Base-by-base conservation (phyloP, 352 stramenopile genomes). In the Lagenidium giganteum region DNA sequence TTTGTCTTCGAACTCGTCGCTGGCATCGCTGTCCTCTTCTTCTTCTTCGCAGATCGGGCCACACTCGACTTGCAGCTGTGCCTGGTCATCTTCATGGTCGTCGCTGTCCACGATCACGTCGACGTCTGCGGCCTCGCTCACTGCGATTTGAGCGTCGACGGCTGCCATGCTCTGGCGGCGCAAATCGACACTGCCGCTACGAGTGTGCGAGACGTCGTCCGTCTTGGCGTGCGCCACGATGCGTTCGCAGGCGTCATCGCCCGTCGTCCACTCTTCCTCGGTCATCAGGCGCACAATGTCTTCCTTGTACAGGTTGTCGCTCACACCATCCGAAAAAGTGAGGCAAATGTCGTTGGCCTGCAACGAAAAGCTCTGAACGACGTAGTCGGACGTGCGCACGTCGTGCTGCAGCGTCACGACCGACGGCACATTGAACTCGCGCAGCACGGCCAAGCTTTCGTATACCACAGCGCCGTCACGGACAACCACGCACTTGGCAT, bases 291-390 rank as follows among this genome's bases (percentile, higher is more conserved):
- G 46, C 9, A 69, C 42, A 25, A 92, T 66, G 35, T 92, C 76
- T 29, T 87, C 70, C 42, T 86, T 85, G 61, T 87, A 92, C 21
- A 92, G 28, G 40, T 92, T 92, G 44, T 92, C 80, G 44, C 67
- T 73, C 28, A 92, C 34, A 30, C 80, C 80, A 32, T 92, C 80
- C 11, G 73, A 86, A 44, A 92, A 89, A 2, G 73, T 86, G 12
- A 92, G 49, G 54, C 73, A 78, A 9, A 86, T 38, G 45, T 89
- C 79, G 3, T 59, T 51, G 9, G 71, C 38, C 29, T 67, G 61
- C 4, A 92, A 42, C 2, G 57, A 44, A 46, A 83, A 83, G 47
- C 47, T 83, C 56, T 92, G 72, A 32, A 92, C 70, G 3, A 86
- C 60, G 28, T 84, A 91, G 28, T 88, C 74, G 16, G 64, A 67